Evolutionary conservation across 768 basidiomycete species (phyloP), one percentile per base, ranked within the genome.

Genomic region (Kwoniella europaea): DNA sequence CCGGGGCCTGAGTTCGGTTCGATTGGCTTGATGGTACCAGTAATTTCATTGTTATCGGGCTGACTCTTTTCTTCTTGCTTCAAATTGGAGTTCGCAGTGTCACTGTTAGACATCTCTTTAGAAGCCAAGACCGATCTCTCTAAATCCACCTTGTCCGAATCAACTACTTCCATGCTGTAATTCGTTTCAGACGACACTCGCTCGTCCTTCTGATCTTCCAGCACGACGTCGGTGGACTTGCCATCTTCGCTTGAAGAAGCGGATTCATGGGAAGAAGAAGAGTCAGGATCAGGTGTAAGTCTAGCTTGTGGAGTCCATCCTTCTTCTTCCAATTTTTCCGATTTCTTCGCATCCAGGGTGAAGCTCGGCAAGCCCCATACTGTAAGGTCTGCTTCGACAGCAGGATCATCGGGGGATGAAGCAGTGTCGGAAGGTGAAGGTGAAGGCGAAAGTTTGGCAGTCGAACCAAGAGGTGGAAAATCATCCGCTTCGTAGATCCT

Each of bases 271-370:
- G 35, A 35, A 35, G 35, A 35, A 35, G 35, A 35, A 35, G 35
- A 35, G 4, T 27, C 59, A 20, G 59, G 20, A 20, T 61, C 59
- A 42, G 59, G 59, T 10, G 59, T 13, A 22, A 61, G 59, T 43
- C 59, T 61, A 43, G 59, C 59, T 46, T 61, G 59, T 12, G 59
- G 59, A 9, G 59, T 44, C 59, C 59, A 61, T 0, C 9, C 59
- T n/a, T 61, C 10, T 10, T 61, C 59, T 16, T n/a, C 9, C 22
- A 55, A 0, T 20, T 7, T 5, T 3, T 42, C 43, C 2, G 59
- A 43, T 22, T 22, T 27, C 15, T 16, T 61, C 16, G 20, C 59
- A n/a, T 42, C 42, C n/a, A 61, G 10, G 6, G 59, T 61, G 42
- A 27, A 61, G 42, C 42, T 43, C 2, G 59, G 59, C 59, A 61